Conservation (phyloP, 176 grass and related monocot genomes). For the Carex pumila region DNA sequence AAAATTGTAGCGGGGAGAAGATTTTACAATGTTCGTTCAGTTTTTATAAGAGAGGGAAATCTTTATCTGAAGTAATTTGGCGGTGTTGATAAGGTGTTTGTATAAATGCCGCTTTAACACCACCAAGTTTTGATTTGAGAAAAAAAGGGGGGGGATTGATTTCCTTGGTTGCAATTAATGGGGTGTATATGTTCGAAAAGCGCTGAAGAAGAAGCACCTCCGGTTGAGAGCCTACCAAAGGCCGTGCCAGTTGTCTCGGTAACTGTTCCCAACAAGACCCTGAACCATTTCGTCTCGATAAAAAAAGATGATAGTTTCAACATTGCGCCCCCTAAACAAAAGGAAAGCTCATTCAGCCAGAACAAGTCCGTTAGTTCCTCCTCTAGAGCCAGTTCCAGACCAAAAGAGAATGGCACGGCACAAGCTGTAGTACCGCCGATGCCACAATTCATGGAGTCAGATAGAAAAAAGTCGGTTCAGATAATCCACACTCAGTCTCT, state of each 20-base stretch:
- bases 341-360: not conserved
- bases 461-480: not conserved
- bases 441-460: not conserved
- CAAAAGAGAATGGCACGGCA: constrained; percentile 1
- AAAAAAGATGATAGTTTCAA: not conserved
- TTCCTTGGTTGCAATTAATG: not conserved
- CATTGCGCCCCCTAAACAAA: not conserved
- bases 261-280: not conserved
- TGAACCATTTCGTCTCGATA: not conserved
- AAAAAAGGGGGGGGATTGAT: not conserved
- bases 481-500: not conserved
- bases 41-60: not conserved
- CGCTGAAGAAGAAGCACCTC: constrained; percentile 2
- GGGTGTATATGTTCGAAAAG: constrained; percentile 23
- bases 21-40: not conserved
- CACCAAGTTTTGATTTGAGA: not conserved
- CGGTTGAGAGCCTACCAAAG: not conserved
- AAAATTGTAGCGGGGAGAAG: not conserved
- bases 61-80: not conserved
- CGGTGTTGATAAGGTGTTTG: constrained; percentile 1
- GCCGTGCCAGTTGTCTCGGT: not conserved
- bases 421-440: not conserved
- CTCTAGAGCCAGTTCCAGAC: constrained; percentile 3
- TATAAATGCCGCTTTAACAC: constrained; percentile 16
- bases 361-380: not conserved